A percentile compares a stretch with the other conserved stretches of the same genome.
Conservation (phyloP, 2,329 filamentous ascomycete genomes). For the Zymoseptoria tritici region DNA sequence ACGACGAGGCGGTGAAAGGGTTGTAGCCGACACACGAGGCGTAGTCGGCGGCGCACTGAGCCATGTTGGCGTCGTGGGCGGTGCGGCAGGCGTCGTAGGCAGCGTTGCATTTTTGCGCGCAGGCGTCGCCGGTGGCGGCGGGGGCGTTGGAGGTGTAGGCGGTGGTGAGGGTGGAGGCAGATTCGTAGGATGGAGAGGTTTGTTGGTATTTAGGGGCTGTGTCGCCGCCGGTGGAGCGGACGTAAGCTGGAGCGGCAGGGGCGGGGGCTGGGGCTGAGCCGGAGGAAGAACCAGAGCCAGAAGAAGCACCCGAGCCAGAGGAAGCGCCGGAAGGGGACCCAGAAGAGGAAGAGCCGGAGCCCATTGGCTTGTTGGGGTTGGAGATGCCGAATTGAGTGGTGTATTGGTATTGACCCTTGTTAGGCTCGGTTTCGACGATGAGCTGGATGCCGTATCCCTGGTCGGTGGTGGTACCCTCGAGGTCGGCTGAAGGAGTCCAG, state of each 20-base stretch:
- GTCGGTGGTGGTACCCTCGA: conserved; percentile 37
- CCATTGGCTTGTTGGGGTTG: conserved; percentile 32
- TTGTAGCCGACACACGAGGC: conserved; percentile 13
- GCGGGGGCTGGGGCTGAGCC: conserved; percentile 5
- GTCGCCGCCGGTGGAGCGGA: conserved; percentile 49
- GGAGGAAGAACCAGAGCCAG: conserved; percentile 3
- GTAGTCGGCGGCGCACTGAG: conserved; percentile 9
- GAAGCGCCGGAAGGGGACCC: conserved; percentile 16
- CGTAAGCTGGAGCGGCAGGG: conserved; percentile 54
- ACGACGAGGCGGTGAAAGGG: conserved; percentile 2
- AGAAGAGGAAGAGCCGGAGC: conserved; percentile 2
- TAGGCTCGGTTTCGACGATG: conserved; percentile 44
- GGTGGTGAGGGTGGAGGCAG: conserved; percentile 6
- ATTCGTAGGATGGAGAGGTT: background rate
- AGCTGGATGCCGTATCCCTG: conserved; percentile 55
- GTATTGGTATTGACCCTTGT: conserved; percentile 49
- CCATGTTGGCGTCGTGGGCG: conserved; percentile 7
- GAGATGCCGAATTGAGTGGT: conserved; percentile 56
- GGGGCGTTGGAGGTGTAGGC: conserved; percentile 20
- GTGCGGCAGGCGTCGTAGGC: conserved; percentile 3
- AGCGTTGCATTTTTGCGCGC: background rate
- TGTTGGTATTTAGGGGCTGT: conserved; percentile 9
- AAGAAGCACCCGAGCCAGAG: conserved; percentile 10
- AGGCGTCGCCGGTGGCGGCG: conserved; percentile 28
- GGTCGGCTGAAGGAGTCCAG: conserved; percentile 47